Conservation (phyloP, 108 stramenopile genomes). For the Cyclotella choctawhatcheeana region DNA sequence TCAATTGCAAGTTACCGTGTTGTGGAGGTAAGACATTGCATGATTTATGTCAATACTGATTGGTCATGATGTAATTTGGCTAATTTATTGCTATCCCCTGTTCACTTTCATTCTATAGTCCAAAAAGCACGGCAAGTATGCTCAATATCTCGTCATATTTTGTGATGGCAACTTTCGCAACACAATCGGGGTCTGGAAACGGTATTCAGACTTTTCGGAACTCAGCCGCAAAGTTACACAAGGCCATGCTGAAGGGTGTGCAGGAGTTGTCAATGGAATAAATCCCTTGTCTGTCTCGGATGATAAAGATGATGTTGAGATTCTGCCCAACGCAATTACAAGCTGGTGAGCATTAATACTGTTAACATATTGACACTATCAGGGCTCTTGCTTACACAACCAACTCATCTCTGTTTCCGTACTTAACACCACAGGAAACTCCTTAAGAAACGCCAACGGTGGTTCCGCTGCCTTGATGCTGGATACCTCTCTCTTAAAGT, state of each 20-base stretch:
- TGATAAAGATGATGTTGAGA: slow-evolving; percentile 61
- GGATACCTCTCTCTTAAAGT: slow-evolving; percentile 94
- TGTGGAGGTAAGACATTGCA: slow-evolving; percentile 61
- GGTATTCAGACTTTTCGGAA: slow-evolving; percentile 86
- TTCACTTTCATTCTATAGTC: slow-evolving; percentile 48
- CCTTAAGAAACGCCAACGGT: slow-evolving; percentile 87
- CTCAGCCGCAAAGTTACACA: slow-evolving; percentile 75
- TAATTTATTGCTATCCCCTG: not conserved
- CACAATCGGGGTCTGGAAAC: slow-evolving; percentile 91
- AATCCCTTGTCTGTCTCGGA: slow-evolving; percentile 76
- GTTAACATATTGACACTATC: not conserved
- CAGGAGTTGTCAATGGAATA: slow-evolving; percentile 75
- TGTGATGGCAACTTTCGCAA: slow-evolving; percentile 83
- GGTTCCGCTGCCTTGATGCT: slow-evolving; percentile 94
- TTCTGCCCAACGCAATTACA: slow-evolving; percentile 85
- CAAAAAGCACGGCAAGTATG: slow-evolving; percentile 82
- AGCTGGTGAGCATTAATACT: slow-evolving; percentile 53
- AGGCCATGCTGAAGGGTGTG: slow-evolving; percentile 75
- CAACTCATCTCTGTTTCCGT: slow-evolving; percentile 5
- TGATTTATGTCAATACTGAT: not conserved
- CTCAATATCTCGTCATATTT: slow-evolving; percentile 87
- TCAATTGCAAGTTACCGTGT: slow-evolving; percentile 89
- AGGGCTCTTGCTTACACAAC: too few species aligned
- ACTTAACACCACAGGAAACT: slow-evolving; percentile 52
- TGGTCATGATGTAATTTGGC: too few species aligned